Evolutionary conservation across 1,139 yeast species (phyloP).

Genomic region (Candida pseudoviswanathii): DNA sequence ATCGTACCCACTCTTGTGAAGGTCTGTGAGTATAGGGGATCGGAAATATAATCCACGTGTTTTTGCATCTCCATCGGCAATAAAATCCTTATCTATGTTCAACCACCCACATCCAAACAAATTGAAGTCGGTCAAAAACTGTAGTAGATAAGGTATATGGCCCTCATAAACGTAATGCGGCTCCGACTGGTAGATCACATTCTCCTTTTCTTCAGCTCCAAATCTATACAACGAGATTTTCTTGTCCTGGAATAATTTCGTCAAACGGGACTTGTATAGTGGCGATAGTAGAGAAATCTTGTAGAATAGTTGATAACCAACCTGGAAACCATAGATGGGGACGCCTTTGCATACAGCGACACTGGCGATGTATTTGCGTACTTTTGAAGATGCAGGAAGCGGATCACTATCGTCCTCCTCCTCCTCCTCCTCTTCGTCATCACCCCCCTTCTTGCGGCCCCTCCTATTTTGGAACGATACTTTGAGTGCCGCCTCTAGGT

Average conservation of each 20-base stretch:
- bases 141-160: slow-evolving; percentile 76
- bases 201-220: slow-evolving; percentile 7
- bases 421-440: slow-evolving; percentile 15
- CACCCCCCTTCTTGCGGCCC: slow-evolving; percentile 9
- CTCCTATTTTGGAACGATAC: slow-evolving; percentile 19
- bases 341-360: slow-evolving; percentile 72
- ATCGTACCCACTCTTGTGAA: slow-evolving; percentile 8
- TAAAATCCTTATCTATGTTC: slow-evolving; percentile 24
- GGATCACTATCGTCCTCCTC: slow-evolving; percentile 13
- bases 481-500: slow-evolving; percentile 23
- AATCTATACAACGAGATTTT: slow-evolving; percentile 24
- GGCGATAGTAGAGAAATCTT: slow-evolving; percentile 75
- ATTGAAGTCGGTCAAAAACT: slow-evolving; percentile 82
- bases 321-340: slow-evolving; percentile 82
- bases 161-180: slow-evolving; percentile 55
- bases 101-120: slow-evolving; percentile 86
- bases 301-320: slow-evolving; percentile 63
- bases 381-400: slow-evolving; percentile 1
- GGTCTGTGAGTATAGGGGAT: slow-evolving; percentile 30
- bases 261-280: slow-evolving; percentile 55
- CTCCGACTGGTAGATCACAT: slow-evolving; percentile 2
- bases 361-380: slow-evolving; percentile 57
- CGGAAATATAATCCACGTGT: slow-evolving; percentile 34
- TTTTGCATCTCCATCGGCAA: slow-evolving; percentile 8
- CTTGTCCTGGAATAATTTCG: slow-evolving; percentile 60